phyloP scores from a whole-genome alignment of 208 protist genomes.

The Leishmania tropica region DNA sequence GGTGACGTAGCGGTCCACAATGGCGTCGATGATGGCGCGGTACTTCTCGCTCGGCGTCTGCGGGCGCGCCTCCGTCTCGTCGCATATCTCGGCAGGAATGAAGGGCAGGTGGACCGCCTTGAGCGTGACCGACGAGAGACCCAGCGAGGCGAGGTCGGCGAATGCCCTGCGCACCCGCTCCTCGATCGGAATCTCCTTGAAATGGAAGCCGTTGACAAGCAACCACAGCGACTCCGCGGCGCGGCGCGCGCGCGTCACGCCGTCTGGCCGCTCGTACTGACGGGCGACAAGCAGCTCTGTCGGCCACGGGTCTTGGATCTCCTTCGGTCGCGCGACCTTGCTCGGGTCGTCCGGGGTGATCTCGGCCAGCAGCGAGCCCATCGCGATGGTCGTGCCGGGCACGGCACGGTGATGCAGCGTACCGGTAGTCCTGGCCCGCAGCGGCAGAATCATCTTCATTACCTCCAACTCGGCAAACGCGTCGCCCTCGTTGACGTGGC shows the following conservation, averaged over 20 bases:
- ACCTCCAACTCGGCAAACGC: constrained; percentile 97
- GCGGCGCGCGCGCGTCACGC: constrained; percentile 55
- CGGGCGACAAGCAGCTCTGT: constrained; percentile 43
- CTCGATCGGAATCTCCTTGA: constrained; percentile 56
- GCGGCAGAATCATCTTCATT: constrained; percentile 99
- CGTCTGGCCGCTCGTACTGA: constrained; percentile 65
- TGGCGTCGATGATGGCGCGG: constrained; percentile 44
- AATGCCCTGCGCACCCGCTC: constrained; percentile 52
- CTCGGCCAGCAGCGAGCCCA: constrained; percentile 93
- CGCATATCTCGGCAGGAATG: constrained; percentile 23
- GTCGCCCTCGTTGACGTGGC: constrained; percentile 83
- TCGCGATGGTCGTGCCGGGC: constrained; percentile 92
- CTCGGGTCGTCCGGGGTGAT: constrained; percentile 94
- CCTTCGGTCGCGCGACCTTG: constrained; percentile 67
- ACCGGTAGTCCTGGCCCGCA: constrained; percentile 85
- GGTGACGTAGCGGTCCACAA: constrained; percentile 75
- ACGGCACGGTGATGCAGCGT: constrained; percentile 70
- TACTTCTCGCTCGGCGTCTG: constrained; percentile 72
- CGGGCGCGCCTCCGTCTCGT: constrained; percentile 14
- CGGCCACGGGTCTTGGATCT: constrained; percentile 75
- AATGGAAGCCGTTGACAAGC: constrained; percentile 74
- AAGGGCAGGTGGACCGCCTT: constrained; percentile 51
- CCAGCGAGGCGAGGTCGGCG: constrained; percentile 67
- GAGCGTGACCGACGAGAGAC: constrained; percentile 70
- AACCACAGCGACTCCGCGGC: constrained; percentile 75